These are phyloP conservation scores for Bjerkandera adusta DNA, from an alignment of 1,284 basidiomycete genomes.

Conservation along the genomic window DNA sequence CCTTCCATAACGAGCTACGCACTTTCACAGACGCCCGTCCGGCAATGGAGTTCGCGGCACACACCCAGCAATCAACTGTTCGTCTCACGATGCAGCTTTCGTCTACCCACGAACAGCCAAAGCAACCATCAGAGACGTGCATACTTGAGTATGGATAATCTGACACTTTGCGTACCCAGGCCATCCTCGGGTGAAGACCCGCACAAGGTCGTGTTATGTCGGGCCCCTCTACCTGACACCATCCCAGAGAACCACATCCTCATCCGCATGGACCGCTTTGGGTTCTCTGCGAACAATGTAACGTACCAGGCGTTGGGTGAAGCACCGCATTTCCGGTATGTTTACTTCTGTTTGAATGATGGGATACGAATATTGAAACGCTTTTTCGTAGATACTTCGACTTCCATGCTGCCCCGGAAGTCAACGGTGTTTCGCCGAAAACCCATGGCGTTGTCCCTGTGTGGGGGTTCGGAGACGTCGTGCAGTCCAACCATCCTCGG, in stretches of 20 bases:
- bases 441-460: conserved; percentile 63
- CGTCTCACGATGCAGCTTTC: no score
- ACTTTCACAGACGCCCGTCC: no score
- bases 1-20: no score
- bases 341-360: background rate
- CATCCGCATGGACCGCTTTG: conserved; percentile 58
- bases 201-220: conserved; percentile 16
- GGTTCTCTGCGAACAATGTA: conserved; percentile 62
- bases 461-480: conserved; percentile 62
- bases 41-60: no score
- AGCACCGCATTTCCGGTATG: conserved; percentile 56
- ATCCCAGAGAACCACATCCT: conserved; percentile 49
- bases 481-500: conserved; percentile 43
- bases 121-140: background rate
- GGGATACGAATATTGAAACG: background rate
- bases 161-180: conserved; percentile 16
- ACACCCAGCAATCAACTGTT: no score
- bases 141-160: conserved; percentile 13
- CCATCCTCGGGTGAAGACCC: conserved; percentile 14
- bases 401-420: conserved; percentile 48
- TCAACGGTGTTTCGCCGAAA: conserved; percentile 34
- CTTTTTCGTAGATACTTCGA: conserved; percentile 54
- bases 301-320: conserved; percentile 48
- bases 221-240: conserved; percentile 26
- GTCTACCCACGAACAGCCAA: background rate